Conservation (phyloP, 2,329 filamentous ascomycete genomes). For the Fusarium sp. region DNA sequence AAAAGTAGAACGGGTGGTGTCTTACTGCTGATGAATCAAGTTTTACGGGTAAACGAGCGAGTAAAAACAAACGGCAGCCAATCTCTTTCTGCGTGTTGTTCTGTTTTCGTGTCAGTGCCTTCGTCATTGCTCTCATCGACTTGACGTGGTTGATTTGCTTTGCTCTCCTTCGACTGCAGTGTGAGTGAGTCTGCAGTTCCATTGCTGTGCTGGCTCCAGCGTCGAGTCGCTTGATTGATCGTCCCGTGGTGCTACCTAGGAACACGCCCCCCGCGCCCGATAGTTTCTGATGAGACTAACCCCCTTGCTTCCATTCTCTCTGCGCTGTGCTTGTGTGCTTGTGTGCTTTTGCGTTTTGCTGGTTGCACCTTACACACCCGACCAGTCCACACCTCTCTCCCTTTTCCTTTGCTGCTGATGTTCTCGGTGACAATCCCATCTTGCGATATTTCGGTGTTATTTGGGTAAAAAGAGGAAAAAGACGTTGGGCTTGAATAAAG, state of each 20-base stretch:
- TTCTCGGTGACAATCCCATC: neutral
- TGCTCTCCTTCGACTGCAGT: constrained; percentile 24
- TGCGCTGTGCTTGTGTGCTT: constrained; percentile 16
- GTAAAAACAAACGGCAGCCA: constrained; percentile 14
- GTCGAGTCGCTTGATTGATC: constrained; percentile 40
- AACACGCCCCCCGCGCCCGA: constrained; percentile 18
- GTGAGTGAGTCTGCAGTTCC: constrained; percentile 29
- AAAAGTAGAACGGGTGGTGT: neutral
- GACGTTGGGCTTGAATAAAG: constrained; percentile 2
- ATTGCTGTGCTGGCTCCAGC: constrained; percentile 42
- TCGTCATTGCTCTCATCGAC: constrained; percentile 37
- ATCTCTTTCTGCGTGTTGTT: constrained; percentile 33
- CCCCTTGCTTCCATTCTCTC: constrained; percentile 30
- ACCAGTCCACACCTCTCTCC: constrained; percentile 21
- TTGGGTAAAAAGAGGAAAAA: neutral
- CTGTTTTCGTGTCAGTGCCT: constrained; percentile 37
- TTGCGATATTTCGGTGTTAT: neutral
- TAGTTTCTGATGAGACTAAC: neutral
- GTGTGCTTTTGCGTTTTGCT: constrained; percentile 14
- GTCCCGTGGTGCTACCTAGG: constrained; percentile 24
- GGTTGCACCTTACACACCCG: constrained; percentile 42
- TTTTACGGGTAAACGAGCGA: constrained; percentile 20
- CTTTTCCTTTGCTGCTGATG: neutral
- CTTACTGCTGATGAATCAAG: constrained; percentile 37
- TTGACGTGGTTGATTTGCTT: constrained; percentile 38